Evolutionary conservation across 768 basidiomycete genomes (phyloP), one percentile per base, ranked within the genome.

Genomic region (Amanita muscaria): DNA sequence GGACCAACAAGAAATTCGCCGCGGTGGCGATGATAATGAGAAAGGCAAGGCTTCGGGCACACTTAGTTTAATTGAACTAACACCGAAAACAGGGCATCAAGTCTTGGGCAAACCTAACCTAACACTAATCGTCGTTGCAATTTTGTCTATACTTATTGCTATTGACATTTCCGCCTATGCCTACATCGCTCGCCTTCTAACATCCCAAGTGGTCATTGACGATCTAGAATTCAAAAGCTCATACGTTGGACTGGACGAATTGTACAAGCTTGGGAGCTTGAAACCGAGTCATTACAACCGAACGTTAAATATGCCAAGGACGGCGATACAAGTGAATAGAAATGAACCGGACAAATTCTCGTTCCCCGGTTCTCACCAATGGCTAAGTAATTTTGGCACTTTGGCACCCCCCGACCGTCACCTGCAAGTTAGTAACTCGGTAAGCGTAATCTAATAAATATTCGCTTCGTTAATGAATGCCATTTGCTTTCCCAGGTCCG

Each of bases 81-180:
- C 16, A 23, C 36, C 22, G 12, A 18, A 23, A 23, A 9, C n/a
- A n/a, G n/a, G n/a, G n/a, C n/a, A n/a, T n/a, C n/a, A n/a, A n/a
- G n/a, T n/a, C n/a, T n/a, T n/a, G n/a, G n/a, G n/a, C n/a, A 38
- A 19, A 38, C 24, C 36, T 16, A n/a, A 9, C 18, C 11, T 23
- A 39, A 9, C 49, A 5, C 14, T 48, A 5, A 31, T 43, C 29
- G 32, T 53, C 6, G 29, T 47, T n/a, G 44, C 42, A 10, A 34
- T 50, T 14, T 29, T 56, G 14, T 16, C 51, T 10, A 12, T 56
- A 4, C 55, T 62, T 44, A 37, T 62, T 40, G 15, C 56, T 2
- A 9, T 59, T 15, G 60, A 62, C 44, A 50, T 59, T 29, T 22
- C 47, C 4, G 55, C 50, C 22, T 62, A 59, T 37, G 12, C 52